phyloP scores from a whole-genome alignment of 2,329 filamentous ascomycete genomes.

The Delphinella strobiligena region DNA sequence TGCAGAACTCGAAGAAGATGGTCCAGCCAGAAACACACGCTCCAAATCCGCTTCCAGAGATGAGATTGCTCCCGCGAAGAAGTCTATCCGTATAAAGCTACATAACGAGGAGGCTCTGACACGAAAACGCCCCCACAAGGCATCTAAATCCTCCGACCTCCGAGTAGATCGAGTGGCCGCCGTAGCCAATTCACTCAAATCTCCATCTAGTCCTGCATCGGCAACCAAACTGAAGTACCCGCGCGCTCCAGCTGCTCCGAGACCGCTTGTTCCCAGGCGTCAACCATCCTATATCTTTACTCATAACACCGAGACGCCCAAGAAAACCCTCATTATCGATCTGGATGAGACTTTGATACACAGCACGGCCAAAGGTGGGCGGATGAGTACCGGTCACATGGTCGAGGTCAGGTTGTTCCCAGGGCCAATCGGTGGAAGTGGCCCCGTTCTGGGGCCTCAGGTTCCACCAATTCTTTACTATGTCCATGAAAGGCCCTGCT shows the following conservation, averaged over 20 bases:
- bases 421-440: slow-evolving; percentile 49
- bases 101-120: slow-evolving; percentile 63
- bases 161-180: slow-evolving; percentile 27
- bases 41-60: slow-evolving; percentile 43
- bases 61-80: slow-evolving; percentile 54
- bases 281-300: slow-evolving; percentile 75
- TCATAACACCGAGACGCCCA: slow-evolving; percentile 45
- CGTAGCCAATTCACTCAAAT: slow-evolving; percentile 72
- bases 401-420: slow-evolving; percentile 66
- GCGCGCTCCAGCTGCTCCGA: slow-evolving; percentile 74
- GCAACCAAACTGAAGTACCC: slow-evolving; percentile 63
- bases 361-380: slow-evolving; percentile 90
- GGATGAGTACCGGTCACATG: slow-evolving; percentile 97
- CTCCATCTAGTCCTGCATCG: slow-evolving; percentile 71
- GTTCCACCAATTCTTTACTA: slow-evolving; percentile 97
- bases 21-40: slow-evolving; percentile 44
- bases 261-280: slow-evolving; percentile 77
- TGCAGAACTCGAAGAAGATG: slow-evolving; percentile 26
- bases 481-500: slow-evolving; percentile 93
- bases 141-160: slow-evolving; percentile 11
- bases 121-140: slow-evolving; percentile 3
- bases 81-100: slow-evolving; percentile 84
- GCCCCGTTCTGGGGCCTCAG: slow-evolving; percentile 63
- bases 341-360: slow-evolving; percentile 96
- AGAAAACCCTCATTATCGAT: slow-evolving; percentile 91